Base-by-base conservation (phyloP, 2,329 filamentous ascomycete genomes). In the Talaromyces sp. region DNA sequence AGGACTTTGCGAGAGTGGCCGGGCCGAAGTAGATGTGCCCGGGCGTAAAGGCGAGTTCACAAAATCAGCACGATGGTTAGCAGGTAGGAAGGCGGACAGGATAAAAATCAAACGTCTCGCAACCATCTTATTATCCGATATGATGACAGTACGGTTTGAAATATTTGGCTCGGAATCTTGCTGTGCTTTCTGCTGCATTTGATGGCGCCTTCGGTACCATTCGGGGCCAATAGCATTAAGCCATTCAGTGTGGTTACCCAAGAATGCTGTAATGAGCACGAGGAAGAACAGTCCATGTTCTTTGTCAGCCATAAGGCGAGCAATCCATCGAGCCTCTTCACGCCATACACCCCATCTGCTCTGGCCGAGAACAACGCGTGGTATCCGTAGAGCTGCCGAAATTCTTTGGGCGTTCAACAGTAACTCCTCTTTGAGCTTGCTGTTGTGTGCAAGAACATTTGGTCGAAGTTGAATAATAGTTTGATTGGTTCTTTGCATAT, bases 231-330 rank as follows among this genome's bases (percentile, higher is more conserved):
- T 73, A 3, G 79, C 73, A 65, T 82, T 83, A 11, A 88, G 79
- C 85, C 85, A 87, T 69, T 87, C 84, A 0, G 84, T 86, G 68
- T 87, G 85, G 49, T 83, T 86, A 0, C 85, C 85, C 62, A 88
- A 75, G 64, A 87, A 87, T 1, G 85, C 85, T 1, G 85, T 87
- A 35, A 87, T 76, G 13, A 87, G 75, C 27, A 84, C 86, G 70
- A 84, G 81, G 68, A 87, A 84, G 73, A 87, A 87, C 70, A 86
- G 85, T 61, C 85, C 85, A 67, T 86, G 82, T 65, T 87, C 84
- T 71, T 83, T 83, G 60, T 82, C 79, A 37, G 84, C 84, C 49
- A 85, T 80, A 68, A 80, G 82, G 54, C 82, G 80, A n/a, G 82
- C 81, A 49, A 87, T 82, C 74, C 83, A 86, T 67, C 85, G 80